These are phyloP conservation scores for Harringtonia lauricola DNA, from an alignment of 2,329 filamentous ascomycete species.

Conservation along the genomic window DNA sequence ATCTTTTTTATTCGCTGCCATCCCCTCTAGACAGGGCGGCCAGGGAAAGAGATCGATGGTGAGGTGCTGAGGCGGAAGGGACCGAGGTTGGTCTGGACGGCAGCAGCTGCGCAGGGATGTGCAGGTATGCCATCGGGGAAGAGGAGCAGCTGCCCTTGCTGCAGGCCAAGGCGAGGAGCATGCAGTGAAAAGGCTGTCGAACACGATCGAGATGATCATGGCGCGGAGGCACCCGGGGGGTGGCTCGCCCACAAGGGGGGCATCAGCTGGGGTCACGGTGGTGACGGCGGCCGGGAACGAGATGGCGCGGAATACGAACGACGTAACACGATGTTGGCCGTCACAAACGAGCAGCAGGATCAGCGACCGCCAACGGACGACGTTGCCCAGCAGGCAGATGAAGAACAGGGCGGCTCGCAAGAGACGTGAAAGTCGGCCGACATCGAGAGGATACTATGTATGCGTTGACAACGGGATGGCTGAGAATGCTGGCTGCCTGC, in stretches of 20 bases:
- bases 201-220: slow-evolving; percentile 57
- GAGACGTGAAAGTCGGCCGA: slow-evolving; percentile 56
- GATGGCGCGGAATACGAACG: slow-evolving; percentile 55
- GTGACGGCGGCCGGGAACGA: slow-evolving; percentile 60
- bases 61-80: too few species aligned
- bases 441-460: too few species aligned
- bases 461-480: too few species aligned
- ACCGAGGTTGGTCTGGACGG: too few species aligned
- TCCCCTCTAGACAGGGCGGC: too few species aligned
- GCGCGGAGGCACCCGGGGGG: slow-evolving; percentile 57
- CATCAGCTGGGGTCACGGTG: slow-evolving; percentile 64
- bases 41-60: too few species aligned
- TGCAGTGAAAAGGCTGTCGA: slow-evolving; percentile 59
- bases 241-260: slow-evolving; percentile 66
- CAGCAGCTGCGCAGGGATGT: too few species aligned
- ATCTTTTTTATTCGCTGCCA: too few species aligned
- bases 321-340: slow-evolving; percentile 55
- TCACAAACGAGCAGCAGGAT: slow-evolving; percentile 56
- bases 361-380: slow-evolving; percentile 52
- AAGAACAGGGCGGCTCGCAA: slow-evolving; percentile 67
- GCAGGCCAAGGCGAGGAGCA: slow-evolving; percentile 61
- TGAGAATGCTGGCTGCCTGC: too few species aligned
- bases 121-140: too few species aligned
- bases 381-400: slow-evolving; percentile 62
- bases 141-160: too few species aligned